Evolutionary conservation across 805 yeast species (phyloP).

Genomic region (Saccharomycopsis fodiens): DNA sequence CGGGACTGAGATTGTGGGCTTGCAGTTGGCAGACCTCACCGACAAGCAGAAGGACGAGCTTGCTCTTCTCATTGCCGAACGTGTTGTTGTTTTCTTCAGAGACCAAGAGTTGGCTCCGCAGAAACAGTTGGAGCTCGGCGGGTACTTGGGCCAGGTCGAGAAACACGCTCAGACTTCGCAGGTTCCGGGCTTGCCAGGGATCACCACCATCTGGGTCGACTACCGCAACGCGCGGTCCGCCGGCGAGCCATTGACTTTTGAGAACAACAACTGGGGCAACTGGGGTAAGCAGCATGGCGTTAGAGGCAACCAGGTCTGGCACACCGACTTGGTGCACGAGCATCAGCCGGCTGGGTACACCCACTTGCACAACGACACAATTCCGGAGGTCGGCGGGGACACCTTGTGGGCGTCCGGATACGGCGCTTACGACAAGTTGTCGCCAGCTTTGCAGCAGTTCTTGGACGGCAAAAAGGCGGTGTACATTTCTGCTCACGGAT

Average conservation of each 20-base stretch:
- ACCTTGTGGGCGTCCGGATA: conserved; percentile 47
- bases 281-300: conserved; percentile 17
- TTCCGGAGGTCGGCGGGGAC: conserved; percentile 46
- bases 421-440: conserved; percentile 45
- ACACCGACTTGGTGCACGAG: conserved; percentile 50
- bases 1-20: conserved; percentile 42
- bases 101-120: conserved; percentile 38
- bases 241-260: conserved; percentile 6
- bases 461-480: conserved; percentile 38
- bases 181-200: conserved; percentile 32
- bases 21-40: conserved; percentile 34
- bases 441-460: conserved; percentile 40
- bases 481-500: conserved; percentile 35
- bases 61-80: conserved; percentile 38
- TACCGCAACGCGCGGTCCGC: conserved; percentile 21
- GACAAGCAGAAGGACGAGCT: conserved; percentile 39
- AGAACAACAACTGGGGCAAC: conserved; percentile 14
- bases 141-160: conserved; percentile 39
- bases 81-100: conserved; percentile 42
- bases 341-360: conserved; percentile 50
- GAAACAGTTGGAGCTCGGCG: conserved; percentile 36
- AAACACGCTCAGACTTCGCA: conserved; percentile 31
- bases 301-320: conserved; percentile 30
- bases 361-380: conserved; percentile 43
- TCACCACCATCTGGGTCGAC: conserved; percentile 28